phyloP scores from a whole-genome alignment of 805 yeast genomes.

The Cyberlindnera petersonii region DNA sequence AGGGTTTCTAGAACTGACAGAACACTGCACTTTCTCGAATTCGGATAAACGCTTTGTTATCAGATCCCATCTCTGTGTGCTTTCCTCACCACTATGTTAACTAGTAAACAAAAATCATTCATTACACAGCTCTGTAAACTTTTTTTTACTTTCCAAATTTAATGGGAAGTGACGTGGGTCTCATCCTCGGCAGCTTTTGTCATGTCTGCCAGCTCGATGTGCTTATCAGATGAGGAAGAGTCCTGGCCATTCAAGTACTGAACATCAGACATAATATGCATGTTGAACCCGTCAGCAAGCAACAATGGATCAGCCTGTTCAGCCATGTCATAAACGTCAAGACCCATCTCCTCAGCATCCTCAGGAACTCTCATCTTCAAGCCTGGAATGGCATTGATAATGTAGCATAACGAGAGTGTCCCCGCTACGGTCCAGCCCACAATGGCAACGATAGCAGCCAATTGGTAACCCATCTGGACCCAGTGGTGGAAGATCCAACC shows the following conservation, averaged over 20 bases:
- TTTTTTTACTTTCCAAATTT: no score
- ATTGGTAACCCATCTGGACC: constrained; percentile 86
- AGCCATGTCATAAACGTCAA: constrained; percentile 49
- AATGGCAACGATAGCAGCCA: constrained; percentile 49
- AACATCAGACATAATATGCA: constrained; percentile 4
- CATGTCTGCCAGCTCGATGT: constrained; percentile 4
- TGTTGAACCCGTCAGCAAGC: constrained; percentile 3
- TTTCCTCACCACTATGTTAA: no score
- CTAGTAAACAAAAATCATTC: background rate
- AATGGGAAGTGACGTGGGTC: no score
- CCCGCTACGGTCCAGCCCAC: constrained; percentile 42
- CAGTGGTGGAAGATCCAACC: constrained; percentile 93
- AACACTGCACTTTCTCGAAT: no score
- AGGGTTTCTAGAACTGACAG: no score
- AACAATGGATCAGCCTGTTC: constrained; percentile 39
- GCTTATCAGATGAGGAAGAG: constrained; percentile 5
- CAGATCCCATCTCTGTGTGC: no score
- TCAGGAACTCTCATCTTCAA: constrained; percentile 40
- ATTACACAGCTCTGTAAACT: background rate
- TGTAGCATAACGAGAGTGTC: constrained; percentile 41
- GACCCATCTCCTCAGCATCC: constrained; percentile 48
- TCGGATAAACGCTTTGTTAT: no score
- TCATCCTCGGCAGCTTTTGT: constrained; percentile 1
- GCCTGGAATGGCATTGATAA: constrained; percentile 51
- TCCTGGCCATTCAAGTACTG: constrained; percentile 18